Conservation (phyloP, 169 alveolate genomes). For the Eimeria sp. region DNA sequence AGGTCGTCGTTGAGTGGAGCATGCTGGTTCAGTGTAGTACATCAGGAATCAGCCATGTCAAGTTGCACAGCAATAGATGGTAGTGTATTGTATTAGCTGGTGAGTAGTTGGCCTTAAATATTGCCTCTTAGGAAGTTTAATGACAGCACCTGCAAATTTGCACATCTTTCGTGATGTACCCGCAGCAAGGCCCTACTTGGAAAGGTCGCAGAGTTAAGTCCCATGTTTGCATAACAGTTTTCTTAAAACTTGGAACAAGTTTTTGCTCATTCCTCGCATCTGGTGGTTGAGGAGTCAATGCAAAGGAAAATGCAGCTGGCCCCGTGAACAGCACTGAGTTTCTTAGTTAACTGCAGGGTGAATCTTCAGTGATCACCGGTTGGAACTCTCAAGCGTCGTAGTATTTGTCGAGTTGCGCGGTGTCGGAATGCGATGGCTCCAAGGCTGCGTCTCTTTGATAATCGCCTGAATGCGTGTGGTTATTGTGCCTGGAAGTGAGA, state of each 20-base stretch:
- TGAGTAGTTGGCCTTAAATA: not conserved
- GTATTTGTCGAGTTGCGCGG: not conserved
- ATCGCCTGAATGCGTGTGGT: not conserved
- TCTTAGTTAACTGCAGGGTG: not conserved
- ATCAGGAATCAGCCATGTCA: not conserved
- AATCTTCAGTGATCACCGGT: not conserved
- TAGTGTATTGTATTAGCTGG: not conserved
- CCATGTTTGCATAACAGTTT: too few relatives aligned
- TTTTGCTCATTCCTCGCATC: not conserved
- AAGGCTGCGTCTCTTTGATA: not conserved
- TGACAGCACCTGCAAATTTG: not conserved
- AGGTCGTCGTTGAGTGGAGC: not conserved
- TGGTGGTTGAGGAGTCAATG: not conserved
- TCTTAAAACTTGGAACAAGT: too few relatives aligned
- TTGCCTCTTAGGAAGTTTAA: not conserved
- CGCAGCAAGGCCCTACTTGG: not conserved
- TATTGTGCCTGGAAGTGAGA: not conserved
- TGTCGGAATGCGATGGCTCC: not conserved
- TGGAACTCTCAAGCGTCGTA: not conserved
- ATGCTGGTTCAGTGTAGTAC: not conserved
- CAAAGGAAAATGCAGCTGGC: not conserved
- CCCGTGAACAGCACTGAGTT: not conserved
- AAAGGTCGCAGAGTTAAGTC: not conserved
- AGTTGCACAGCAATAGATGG: not conserved
- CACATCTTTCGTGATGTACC: not conserved